Evolutionary conservation across 768 basidiomycete genomes (phyloP).

Genomic region (Suillus tomentosus): DNA sequence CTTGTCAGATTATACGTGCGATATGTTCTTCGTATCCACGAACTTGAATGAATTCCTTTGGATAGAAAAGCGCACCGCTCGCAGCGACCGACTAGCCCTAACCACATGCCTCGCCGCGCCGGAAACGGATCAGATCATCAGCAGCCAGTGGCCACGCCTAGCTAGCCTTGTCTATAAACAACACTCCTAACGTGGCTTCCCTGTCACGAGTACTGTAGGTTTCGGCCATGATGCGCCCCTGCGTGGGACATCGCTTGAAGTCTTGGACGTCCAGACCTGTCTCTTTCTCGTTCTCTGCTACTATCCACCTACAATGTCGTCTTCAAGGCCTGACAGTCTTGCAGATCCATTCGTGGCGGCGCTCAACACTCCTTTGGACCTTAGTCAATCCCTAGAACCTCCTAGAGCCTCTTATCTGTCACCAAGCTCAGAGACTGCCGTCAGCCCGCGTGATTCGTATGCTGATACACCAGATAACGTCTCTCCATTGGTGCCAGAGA

Average conservation of each 20-base stretch:
- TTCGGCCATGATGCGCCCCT: background rate
- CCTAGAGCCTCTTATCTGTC: slow-evolving; percentile 32
- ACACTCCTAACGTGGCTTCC: background rate
- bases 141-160: background rate
- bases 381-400: slow-evolving; percentile 13
- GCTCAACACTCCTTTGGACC: slow-evolving; percentile 17
- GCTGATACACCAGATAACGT: slow-evolving; percentile 24
- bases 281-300: background rate
- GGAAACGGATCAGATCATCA: background rate
- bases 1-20: background rate
- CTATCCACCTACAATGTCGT: slow-evolving; percentile 7
- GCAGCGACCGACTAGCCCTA: background rate
- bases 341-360: slow-evolving; percentile 17
- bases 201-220: background rate
- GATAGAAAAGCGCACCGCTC: background rate
- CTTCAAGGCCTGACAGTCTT: slow-evolving; percentile 25
- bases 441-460: slow-evolving; percentile 27
- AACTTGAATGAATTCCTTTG: background rate
- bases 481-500: slow-evolving; percentile 26
- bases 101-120: background rate
- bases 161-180: background rate
- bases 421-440: slow-evolving; percentile 20
- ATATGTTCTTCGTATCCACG: background rate
- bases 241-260: background rate
- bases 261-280: background rate